Conservation (phyloP, 768 basidiomycete genomes). For the Cytidiella melzeri region DNA sequence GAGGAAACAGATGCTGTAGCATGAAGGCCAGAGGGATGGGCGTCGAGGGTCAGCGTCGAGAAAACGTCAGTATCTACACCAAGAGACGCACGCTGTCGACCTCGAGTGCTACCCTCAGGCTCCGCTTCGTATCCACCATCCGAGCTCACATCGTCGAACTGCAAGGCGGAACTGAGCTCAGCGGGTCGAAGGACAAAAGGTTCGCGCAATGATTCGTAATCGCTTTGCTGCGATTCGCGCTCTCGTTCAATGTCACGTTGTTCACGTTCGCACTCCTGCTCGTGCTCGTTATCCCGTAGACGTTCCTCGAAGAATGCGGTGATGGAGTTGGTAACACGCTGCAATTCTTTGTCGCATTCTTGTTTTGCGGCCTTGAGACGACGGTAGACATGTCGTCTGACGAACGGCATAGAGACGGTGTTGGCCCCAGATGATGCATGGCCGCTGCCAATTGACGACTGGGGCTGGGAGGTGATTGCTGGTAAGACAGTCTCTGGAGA, state of each 20-base stretch:
- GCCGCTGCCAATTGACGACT: slow-evolving; percentile 21
- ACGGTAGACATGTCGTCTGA: slow-evolving; percentile 87
- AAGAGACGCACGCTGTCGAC: slow-evolving; percentile 70
- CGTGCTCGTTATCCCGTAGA: slow-evolving; percentile 68
- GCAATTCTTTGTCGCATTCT: slow-evolving; percentile 94
- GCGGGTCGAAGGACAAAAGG: slow-evolving; percentile 52
- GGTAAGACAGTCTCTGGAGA: slow-evolving; percentile 59
- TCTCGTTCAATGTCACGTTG: slow-evolving; percentile 36
- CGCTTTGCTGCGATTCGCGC: slow-evolving; percentile 44
- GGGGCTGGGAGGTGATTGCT: slow-evolving; percentile 40
- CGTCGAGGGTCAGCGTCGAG: background rate
- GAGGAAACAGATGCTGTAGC: slow-evolving; percentile 61
- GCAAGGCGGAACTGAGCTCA: slow-evolving; percentile 50
- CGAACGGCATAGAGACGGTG: slow-evolving; percentile 88
- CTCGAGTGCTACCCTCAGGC: slow-evolving; percentile 55
- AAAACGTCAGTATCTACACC: background rate
- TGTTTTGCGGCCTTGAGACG: slow-evolving; percentile 92
- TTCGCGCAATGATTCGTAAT: slow-evolving; percentile 43
- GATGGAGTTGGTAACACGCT: slow-evolving; percentile 90
- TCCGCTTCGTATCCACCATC: slow-evolving; percentile 85
- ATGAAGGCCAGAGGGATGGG: background rate
- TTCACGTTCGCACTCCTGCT: slow-evolving; percentile 59
- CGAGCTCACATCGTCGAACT: slow-evolving; percentile 67
- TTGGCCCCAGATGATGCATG: slow-evolving; percentile 49
- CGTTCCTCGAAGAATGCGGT: slow-evolving; percentile 92